Conservation (phyloP, 164 flowering plant genomes). For the Macadamia integrifolia region DNA sequence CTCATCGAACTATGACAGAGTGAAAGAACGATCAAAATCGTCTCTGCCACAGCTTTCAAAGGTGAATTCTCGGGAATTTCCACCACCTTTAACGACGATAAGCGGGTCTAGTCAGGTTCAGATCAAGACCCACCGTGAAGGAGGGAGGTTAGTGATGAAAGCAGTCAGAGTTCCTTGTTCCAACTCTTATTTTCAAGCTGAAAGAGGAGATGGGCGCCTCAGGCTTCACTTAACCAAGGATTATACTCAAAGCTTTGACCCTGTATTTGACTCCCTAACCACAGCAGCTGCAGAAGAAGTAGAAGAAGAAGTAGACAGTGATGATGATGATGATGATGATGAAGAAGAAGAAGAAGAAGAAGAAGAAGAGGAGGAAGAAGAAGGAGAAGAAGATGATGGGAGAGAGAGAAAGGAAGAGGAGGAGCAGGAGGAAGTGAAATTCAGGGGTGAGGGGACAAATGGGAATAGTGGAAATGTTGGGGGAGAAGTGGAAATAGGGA, state of each 20-base stretch:
- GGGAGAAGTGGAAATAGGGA: conserved; percentile 33
- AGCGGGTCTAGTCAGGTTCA: conserved; percentile 35
- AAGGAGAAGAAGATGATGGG: neutral
- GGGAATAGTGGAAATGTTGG: conserved; percentile 15
- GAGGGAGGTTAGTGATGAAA: conserved; percentile 56
- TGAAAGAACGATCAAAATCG: conserved; percentile 10
- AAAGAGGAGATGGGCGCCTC: conserved; percentile 65
- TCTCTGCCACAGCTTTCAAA: conserved; percentile 10
- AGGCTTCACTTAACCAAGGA: conserved; percentile 27
- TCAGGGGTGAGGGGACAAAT: conserved; percentile 12
- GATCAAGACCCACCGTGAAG: conserved; percentile 50
- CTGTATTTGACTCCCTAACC: neutral
- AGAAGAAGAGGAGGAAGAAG: conserved; percentile 7
- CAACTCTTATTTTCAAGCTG: conserved; percentile 41
- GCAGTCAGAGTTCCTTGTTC: conserved; percentile 39
- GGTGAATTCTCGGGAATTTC: conserved; percentile 32
- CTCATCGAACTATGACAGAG: conserved; percentile 13
- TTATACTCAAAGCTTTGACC: neutral
- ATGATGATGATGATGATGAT: conserved; percentile 4
- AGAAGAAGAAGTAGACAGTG: neutral
- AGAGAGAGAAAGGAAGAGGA: conserved; percentile 1
- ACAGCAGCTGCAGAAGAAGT: conserved; percentile 6
- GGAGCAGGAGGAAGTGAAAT: conserved; percentile 8
- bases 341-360: neutral
- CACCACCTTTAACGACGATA: conserved; percentile 79